These are phyloP conservation scores for Umbelopsis isabellina DNA, from an alignment of 192 early-diverging fungal species.

Conservation along the genomic window DNA sequence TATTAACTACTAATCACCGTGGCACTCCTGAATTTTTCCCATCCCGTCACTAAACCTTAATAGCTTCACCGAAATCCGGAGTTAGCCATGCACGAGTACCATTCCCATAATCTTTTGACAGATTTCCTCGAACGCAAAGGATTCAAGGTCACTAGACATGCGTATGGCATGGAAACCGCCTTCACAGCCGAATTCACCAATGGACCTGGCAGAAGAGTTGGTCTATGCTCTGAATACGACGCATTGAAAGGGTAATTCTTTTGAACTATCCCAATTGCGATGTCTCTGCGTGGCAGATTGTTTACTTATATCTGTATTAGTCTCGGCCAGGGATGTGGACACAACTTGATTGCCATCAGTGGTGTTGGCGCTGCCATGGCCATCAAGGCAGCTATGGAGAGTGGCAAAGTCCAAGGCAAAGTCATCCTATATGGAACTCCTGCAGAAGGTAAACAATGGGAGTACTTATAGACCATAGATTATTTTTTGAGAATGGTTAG, in stretches of 20 bases:
- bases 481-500: not conserved
- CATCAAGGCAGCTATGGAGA: constrained; percentile 46
- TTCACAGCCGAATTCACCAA: constrained; percentile 71
- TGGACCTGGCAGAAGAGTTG: constrained; percentile 50
- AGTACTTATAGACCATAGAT: not conserved
- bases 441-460: constrained; percentile 56
- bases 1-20: not conserved
- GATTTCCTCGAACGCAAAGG: constrained; percentile 66
- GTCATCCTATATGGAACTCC: constrained; percentile 79
- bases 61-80: constrained; percentile 64
- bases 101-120: constrained; percentile 68
- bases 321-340: constrained; percentile 60
- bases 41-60: constrained; percentile 12
- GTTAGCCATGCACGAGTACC: constrained; percentile 55
- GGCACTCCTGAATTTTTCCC: not conserved
- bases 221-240: constrained; percentile 65
- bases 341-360: constrained; percentile 72
- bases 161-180: constrained; percentile 71
- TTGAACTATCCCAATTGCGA: not conserved
- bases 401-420: constrained; percentile 48
- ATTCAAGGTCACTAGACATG: constrained; percentile 64
- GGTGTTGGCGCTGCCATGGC: constrained; percentile 63
- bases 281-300: not conserved
- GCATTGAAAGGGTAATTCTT: constrained; percentile 59
- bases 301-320: constrained; percentile 2